Conservation (phyloP, 2,329 filamentous ascomycete genomes). For the Colletotrichum musae region DNA sequence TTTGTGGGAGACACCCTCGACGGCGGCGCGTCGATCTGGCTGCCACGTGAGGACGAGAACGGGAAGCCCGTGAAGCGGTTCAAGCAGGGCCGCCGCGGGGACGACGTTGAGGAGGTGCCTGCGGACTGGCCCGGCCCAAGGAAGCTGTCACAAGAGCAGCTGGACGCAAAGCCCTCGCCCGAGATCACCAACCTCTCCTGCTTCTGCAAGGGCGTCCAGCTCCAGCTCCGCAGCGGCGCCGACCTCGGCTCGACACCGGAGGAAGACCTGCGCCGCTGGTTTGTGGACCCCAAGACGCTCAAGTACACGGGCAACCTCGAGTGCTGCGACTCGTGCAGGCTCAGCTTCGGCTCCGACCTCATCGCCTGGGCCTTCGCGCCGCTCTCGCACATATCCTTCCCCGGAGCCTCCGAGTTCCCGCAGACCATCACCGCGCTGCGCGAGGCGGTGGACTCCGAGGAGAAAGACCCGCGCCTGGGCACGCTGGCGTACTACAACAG, state of each 20-base stretch:
- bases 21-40: conserved; percentile 65
- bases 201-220: conserved; percentile 61
- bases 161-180: background rate
- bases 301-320: conserved; percentile 59
- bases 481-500: conserved; percentile 60
- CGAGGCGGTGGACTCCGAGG: conserved; percentile 47
- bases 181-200: conserved; percentile 57
- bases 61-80: conserved; percentile 47
- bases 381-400: conserved; percentile 56
- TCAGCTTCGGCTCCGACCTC: conserved; percentile 58
- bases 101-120: conserved; percentile 48
- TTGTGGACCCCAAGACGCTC: conserved; percentile 58
- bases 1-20: conserved; percentile 66
- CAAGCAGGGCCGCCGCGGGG: conserved; percentile 41
- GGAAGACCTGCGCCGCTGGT: conserved; percentile 53
- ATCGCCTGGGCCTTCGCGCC: conserved; percentile 61
- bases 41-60: conserved; percentile 49
- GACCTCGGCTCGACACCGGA: conserved; percentile 48
- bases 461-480: conserved; percentile 55
- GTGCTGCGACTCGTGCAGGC: conserved; percentile 63
- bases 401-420: conserved; percentile 48
- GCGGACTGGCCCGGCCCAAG: conserved; percentile 48
- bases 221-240: conserved; percentile 53
- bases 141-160: conserved; percentile 32
- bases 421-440: conserved; percentile 50